Evolutionary conservation across 345 rosid genomes (phyloP).

Genomic region (Syzygium oleosum): DNA sequence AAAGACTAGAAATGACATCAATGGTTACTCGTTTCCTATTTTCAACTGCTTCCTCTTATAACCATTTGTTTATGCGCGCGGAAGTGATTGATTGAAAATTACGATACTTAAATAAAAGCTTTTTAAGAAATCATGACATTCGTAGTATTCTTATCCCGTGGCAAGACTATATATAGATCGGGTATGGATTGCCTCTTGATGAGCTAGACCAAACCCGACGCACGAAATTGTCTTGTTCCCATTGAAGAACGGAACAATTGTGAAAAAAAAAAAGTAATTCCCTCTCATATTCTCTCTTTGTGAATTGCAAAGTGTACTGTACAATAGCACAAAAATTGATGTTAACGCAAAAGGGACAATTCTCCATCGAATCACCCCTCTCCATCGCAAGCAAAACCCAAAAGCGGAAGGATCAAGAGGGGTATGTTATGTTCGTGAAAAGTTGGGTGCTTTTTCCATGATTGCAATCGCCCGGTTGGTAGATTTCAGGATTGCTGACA

Average conservation of each 20-base stretch:
- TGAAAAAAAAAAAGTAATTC: neutral
- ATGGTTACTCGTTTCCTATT: too few species aligned
- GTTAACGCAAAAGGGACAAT: neutral
- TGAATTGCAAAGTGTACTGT: neutral
- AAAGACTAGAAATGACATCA: too few species aligned
- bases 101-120: accelerated
- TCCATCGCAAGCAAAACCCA: neutral
- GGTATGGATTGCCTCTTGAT: neutral
- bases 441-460: neutral
- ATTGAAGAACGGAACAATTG: neutral
- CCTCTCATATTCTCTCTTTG: neutral
- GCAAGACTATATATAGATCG: accelerated
- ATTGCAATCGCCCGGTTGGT: neutral
- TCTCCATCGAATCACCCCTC: neutral
- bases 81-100: neutral
- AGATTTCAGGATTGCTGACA: neutral
- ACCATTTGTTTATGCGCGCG: too few species aligned
- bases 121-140: neutral
- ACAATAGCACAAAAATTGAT: neutral
- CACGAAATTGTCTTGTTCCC: neutral
- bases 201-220: neutral
- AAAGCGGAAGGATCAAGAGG: neutral
- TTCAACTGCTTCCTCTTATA: too few species aligned
- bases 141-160: neutral
- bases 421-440: neutral